Percentiles rank a stretch among this genome's conserved stretches.
phyloP scores from a whole-genome alignment of 2,329 filamentous ascomycete species.

The Phaeosphaeria sp. region DNA sequence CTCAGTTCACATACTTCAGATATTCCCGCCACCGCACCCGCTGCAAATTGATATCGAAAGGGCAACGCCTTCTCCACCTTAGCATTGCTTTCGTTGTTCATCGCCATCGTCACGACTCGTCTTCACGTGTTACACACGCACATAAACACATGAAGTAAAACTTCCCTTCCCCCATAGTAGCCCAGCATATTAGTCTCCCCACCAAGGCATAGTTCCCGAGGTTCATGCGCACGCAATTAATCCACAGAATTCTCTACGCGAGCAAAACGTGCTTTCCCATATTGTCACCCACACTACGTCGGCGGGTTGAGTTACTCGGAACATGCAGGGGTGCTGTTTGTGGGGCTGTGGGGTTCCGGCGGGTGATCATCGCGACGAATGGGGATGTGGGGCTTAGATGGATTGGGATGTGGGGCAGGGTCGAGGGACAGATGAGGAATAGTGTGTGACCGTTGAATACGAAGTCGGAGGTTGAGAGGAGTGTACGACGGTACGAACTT shows the following conservation, averaged over 20 bases:
- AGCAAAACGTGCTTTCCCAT: constrained; percentile 4
- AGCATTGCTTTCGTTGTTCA: not conserved
- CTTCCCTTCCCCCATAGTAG: not conserved
- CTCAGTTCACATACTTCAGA: constrained; percentile 7
- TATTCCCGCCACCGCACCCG: constrained; percentile 21
- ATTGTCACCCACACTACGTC: constrained; percentile 4
- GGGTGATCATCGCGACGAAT: not conserved
- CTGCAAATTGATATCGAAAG: constrained; percentile 40
- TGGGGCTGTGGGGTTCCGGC: constrained; percentile 6
- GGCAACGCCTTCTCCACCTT: constrained; percentile 18
- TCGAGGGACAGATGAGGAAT: not conserved
- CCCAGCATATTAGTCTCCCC: constrained; percentile 3
- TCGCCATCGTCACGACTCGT: not conserved
- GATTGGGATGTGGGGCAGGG: constrained; percentile 1
- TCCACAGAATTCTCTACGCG: constrained; percentile 1
- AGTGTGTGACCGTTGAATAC: not conserved
- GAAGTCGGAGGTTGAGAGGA: not conserved
- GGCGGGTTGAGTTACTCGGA: not conserved
- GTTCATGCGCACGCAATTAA: not conserved
- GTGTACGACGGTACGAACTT: not conserved
- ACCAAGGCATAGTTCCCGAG: not conserved
- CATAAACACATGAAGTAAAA: not conserved
- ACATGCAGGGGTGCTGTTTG: not conserved
- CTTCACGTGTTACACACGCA: not conserved
- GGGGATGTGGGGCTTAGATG: not conserved